Evolutionary conservation across 2,329 filamentous ascomycete genomes (phyloP).

Genomic region (Xylariaceae sp.): DNA sequence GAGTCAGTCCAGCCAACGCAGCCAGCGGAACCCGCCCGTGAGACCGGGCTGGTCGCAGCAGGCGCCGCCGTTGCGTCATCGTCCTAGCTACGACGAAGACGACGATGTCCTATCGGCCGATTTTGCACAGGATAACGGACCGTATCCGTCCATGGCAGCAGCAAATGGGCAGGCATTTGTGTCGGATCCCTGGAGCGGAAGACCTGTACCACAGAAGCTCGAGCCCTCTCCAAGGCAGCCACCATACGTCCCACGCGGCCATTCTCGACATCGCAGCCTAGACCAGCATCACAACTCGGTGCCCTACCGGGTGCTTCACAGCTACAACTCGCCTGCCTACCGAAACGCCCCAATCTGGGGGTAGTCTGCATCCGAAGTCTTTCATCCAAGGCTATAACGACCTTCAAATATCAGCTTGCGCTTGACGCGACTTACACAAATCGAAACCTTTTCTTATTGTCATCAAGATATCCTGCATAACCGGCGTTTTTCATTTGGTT

Average conservation of each 20-base stretch:
- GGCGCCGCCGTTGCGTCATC: constrained; percentile 13
- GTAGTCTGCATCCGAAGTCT: constrained; percentile 19
- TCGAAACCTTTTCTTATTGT: background rate
- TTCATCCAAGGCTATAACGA: no score
- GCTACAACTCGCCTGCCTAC: constrained; percentile 52
- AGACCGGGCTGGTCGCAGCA: constrained; percentile 10
- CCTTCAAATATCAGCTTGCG: no score
- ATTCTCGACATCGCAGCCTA: constrained; percentile 31
- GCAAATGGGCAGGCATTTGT: constrained; percentile 15
- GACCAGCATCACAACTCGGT: constrained; percentile 23
- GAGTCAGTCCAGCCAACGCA: constrained; percentile 16
- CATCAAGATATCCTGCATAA: constrained; percentile 14
- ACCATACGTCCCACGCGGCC: constrained; percentile 27
- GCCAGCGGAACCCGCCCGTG: constrained; percentile 12
- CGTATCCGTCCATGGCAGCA: constrained; percentile 14
- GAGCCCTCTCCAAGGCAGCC: constrained; percentile 25
- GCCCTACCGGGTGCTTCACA: constrained; percentile 48
- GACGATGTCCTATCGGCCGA: constrained; percentile 9
- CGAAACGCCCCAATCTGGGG: constrained; percentile 48
- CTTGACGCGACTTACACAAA: no score
- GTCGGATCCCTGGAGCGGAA: constrained; percentile 20
- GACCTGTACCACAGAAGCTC: constrained; percentile 17
- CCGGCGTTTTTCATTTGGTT: constrained; percentile 12
- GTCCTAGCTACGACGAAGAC: constrained; percentile 19
- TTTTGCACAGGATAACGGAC: constrained; percentile 15